These are phyloP conservation scores for Phyllosticta citrichinensis DNA, from an alignment of 2,329 filamentous ascomycete genomes.

Conservation along the genomic window DNA sequence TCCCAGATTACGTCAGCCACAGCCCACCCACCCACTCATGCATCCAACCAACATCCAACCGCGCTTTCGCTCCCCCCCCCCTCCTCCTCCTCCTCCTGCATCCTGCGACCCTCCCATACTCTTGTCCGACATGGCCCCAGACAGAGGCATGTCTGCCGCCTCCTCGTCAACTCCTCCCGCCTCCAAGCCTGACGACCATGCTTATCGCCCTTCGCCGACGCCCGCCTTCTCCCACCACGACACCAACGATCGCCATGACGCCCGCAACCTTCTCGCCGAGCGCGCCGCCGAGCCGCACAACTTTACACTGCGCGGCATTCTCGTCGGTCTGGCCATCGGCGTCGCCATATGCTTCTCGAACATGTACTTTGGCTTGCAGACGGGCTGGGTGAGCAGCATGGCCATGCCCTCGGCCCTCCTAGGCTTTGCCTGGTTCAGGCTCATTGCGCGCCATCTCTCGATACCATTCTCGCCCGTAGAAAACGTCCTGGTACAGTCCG, in stretches of 20 bases:
- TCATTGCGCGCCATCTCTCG: slow-evolving; percentile 59
- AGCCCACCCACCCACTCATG: not conserved
- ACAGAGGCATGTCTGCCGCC: slow-evolving; percentile 17
- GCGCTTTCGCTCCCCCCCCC: not conserved
- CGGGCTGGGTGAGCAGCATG: slow-evolving; percentile 78
- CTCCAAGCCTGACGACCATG: not conserved
- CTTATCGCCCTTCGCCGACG: not conserved
- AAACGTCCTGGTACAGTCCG: slow-evolving; percentile 93
- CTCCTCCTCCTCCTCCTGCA: not conserved
- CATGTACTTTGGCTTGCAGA: slow-evolving; percentile 98
- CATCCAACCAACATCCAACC: not conserved
- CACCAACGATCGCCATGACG: not conserved
- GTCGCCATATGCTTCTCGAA: slow-evolving; percentile 92
- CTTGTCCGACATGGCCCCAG: slow-evolving; percentile 21
- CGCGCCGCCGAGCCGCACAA: slow-evolving; percentile 43
- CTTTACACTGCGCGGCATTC: slow-evolving; percentile 75
- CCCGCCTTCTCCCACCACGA: not conserved
- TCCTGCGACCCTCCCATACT: not conserved
- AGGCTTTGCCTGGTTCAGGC: slow-evolving; percentile 87
- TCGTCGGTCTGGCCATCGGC: slow-evolving; percentile 73
- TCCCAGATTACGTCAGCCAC: slow-evolving; percentile 5
- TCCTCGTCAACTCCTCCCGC: not conserved
- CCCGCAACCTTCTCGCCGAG: slow-evolving; percentile 12
- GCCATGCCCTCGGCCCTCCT: slow-evolving; percentile 92
- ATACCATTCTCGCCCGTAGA: slow-evolving; percentile 88